Evolutionary conservation across 257 asterid genomes (phyloP), one percentile per base, ranked within the genome.

Genomic region (Voacanga thouarsii): DNA sequence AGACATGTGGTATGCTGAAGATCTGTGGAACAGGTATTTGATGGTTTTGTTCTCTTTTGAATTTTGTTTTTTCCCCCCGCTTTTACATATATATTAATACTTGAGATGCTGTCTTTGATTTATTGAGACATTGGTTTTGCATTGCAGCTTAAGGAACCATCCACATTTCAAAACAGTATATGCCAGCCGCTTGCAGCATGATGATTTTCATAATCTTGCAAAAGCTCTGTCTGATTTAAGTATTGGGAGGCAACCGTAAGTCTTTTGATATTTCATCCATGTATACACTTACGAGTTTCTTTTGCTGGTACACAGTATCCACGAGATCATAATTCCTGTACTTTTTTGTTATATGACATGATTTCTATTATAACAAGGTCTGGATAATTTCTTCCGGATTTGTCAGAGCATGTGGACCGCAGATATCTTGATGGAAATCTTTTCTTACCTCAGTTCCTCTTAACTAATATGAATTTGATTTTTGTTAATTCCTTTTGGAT

Each of bases 161-260:
- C 97, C 99, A 26, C 85, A 85, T 80, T 93, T 93, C 91, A 80
- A 84, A 65, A 76, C 79, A 79, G 83, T 89, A 65, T 82, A 80
- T 65, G 77, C 70, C 30, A 87, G 71, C 77, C 98, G 97, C 63
- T 78, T 77, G 91, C 90, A 89, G 82, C 96, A 91, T 28, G 87
- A 84, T 10, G 92, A 96, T 74, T 66, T 92, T 85, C 89, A 78
- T 78, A 87, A 87, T 77, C 97, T 96, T 30, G 94, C 92, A 43
- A 90, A 80, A 87, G 82, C 87, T 26, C 78, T 96, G 37, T 87
- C 96, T 64, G 98, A 87, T 81, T 81, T 85, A 68, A 96, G 97
- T 78, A 89, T 90, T 56, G 99, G 98, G 88, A 89, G 94, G 85
- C 99, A 96, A 47, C 91, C 82, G 98, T 96, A 88, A 90, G 98